Evolutionary conservation across 345 rosid genomes (phyloP).

Genomic region (Eucalyptus sp.): DNA sequence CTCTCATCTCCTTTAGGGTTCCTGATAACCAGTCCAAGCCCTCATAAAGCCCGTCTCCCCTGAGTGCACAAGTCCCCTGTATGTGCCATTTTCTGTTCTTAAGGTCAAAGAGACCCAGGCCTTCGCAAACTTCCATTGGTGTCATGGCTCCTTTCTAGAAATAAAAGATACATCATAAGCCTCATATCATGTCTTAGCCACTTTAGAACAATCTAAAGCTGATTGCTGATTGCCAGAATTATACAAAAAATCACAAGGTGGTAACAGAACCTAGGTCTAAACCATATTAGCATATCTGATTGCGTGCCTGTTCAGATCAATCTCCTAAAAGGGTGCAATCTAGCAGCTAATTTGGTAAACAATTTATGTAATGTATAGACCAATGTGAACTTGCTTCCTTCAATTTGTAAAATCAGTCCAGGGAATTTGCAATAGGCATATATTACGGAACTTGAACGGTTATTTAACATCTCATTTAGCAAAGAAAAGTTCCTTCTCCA

Average conservation of each 20-base stretch:
- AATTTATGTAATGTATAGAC: not conserved
- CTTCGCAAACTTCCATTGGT: slow-evolving; percentile 87
- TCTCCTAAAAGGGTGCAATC: not conserved
- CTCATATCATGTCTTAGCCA: not conserved
- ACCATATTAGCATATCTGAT: not conserved
- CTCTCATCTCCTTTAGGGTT: slow-evolving; percentile 80
- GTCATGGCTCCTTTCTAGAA: slow-evolving; percentile 94
- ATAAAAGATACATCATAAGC: not conserved
- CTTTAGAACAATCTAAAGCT: not conserved
- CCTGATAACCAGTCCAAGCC: slow-evolving; percentile 91
- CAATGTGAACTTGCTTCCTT: not conserved
- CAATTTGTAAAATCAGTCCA: not conserved
- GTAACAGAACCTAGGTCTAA: not conserved
- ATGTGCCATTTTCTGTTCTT: slow-evolving; percentile 99
- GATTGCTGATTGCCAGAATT: not conserved
- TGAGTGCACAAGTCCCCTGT: slow-evolving; percentile 94
- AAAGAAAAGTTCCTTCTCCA: not conserved
- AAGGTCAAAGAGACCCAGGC: slow-evolving; percentile 82
- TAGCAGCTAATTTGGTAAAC: not conserved
- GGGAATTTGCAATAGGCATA: not conserved
- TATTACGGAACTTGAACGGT: not conserved
- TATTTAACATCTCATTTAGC: not conserved
- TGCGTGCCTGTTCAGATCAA: not conserved
- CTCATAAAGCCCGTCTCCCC: slow-evolving; percentile 96
- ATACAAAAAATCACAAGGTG: not conserved